Evolutionary conservation across 208 protist species (phyloP), one percentile per base, ranked within the genome.

Genomic region (Leishmania tropica): DNA sequence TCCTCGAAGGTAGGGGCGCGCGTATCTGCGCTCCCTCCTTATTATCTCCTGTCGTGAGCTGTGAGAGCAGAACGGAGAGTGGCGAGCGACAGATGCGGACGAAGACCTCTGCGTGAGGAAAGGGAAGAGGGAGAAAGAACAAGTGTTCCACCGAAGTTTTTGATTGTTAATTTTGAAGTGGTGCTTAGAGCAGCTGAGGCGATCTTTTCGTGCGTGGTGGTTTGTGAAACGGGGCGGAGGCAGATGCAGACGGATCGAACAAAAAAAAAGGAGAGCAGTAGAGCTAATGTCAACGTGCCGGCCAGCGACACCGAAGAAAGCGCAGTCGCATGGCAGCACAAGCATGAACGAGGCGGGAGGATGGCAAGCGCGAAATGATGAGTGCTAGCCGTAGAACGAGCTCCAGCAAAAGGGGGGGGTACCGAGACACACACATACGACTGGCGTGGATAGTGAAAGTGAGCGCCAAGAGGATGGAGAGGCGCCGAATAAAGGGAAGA

Each of bases 91-190:
- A 74, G n/a, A 51, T 51, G 70, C 11, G 68, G 54, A 37, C 62
- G 76, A 56, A 68, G 19, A 60, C 35, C 17, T 74, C 53, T 67
- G 71, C 47, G 24, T 28, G 47, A 48, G 17, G 70, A 64, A 80
- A 81, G 62, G 65, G 54, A 58, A 53, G 7, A 74, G 47, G 35
- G 48, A 60, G 48, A 72, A 58, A 51, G 47, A 56, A 76, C 37
- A 21, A 68, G 31, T 68, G 24, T 11, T 24, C 70, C 28, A 24
- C 28, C 31, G 21, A 37, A 10, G 10, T 74, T 54, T 73, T 8
- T 28, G 51, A 31, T 19, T 31, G 70, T 7, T 80, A 2, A 2
- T 42, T 51, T 65, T 28, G n/a, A 42, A 21, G 37, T 77, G 74
- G 31, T 45, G 74, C 54, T 47, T 24, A 3, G 2, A 64, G 53